Evolutionary conservation across 2,329 filamentous ascomycete species (phyloP), one percentile per base, ranked within the genome.

Genomic region (Penicillium decumbens): DNA sequence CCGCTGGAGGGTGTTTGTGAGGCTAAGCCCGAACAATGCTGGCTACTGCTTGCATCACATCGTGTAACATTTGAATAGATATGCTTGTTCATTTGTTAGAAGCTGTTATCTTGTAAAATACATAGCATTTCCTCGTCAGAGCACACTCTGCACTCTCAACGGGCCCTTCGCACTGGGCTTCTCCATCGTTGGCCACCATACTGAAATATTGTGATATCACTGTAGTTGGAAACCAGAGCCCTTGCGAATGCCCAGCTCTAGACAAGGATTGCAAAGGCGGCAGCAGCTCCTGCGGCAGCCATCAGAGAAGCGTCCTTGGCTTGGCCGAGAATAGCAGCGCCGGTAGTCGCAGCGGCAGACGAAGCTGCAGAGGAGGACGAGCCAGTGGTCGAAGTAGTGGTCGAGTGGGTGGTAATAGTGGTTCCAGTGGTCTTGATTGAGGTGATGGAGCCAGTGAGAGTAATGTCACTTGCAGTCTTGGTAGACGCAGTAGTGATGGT

Each of bases 221-320:
- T 20, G 20, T 2, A 8, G 5, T 35, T 20, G 15, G 2, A 20
- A 15, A 18, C 3, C 7, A 6, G 8, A 10, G 23, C 1, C 2
- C 18, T 12, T 20, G 15, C 7, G 15, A 2, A 29, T 15, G 7
- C 5, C 29, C 45, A 47, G 13, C 15, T 28, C 33, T 60, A 68
- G 15, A 63, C 55, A 24, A 68, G 54, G 43, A 67, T 53, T 35
- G 63, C 66, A 44, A 67, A 59, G 5, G 58, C 53, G 2, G 63
- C 68, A 24, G 62, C 62, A 32, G 55, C 64, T 35, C 62, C 66
- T 12, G 60, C 58, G 41, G 58, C 62, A n/a, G 64, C 67, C 47
- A 68, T 39, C 23, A 66, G 48, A 18, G 62, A 54, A 24, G 56
- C 50, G 24, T 64, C 62, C 20, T 58, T 62, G 46, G 43, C 52